Evolutionary conservation across 257 asterid species (phyloP).

Genomic region (Salvia hispanica): DNA sequence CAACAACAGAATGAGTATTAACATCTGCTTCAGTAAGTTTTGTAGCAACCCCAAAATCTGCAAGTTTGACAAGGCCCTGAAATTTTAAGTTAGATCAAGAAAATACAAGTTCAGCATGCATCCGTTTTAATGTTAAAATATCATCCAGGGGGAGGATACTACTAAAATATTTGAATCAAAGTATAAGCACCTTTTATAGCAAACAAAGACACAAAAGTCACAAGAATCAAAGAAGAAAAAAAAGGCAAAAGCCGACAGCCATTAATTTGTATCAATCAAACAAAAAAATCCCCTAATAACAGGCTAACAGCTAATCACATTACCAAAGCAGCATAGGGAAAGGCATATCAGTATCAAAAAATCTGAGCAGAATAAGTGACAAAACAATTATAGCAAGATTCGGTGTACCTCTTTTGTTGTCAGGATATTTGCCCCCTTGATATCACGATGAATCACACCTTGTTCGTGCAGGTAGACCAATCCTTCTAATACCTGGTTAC

Average conservation of each 20-base stretch:
- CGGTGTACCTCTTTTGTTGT: slow-evolving; percentile 87
- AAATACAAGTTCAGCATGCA: slow-evolving; percentile 31
- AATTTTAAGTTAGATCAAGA: slow-evolving; percentile 44
- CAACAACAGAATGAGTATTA: slow-evolving; percentile 95
- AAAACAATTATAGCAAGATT: slow-evolving; percentile 17
- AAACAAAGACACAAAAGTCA: slow-evolving; percentile 2
- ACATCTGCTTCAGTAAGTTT: slow-evolving; percentile 93
- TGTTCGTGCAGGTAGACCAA: slow-evolving; percentile 97
- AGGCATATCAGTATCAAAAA: neutral
- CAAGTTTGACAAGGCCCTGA: slow-evolving; percentile 99
- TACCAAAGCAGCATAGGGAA: slow-evolving; percentile 5
- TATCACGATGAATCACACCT: slow-evolving; percentile 99
- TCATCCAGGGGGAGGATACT: neutral
- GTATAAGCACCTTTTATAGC: slow-evolving; percentile 13
- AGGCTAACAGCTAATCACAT: neutral
- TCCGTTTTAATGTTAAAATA: slow-evolving; percentile 6
- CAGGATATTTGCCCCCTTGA: slow-evolving; percentile 98
- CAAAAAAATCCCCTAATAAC: neutral
- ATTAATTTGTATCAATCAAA: slow-evolving; percentile 2
- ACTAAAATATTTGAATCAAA: slow-evolving; percentile 1
- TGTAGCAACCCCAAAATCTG: slow-evolving; percentile 99
- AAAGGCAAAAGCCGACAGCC: neutral
- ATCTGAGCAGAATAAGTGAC: neutral
- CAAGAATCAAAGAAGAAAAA: neutral
- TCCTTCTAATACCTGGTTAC: slow-evolving; percentile 89